These are phyloP conservation scores for Solanum sitiens DNA, from an alignment of 257 asterid genomes.

Conservation along the genomic window DNA sequence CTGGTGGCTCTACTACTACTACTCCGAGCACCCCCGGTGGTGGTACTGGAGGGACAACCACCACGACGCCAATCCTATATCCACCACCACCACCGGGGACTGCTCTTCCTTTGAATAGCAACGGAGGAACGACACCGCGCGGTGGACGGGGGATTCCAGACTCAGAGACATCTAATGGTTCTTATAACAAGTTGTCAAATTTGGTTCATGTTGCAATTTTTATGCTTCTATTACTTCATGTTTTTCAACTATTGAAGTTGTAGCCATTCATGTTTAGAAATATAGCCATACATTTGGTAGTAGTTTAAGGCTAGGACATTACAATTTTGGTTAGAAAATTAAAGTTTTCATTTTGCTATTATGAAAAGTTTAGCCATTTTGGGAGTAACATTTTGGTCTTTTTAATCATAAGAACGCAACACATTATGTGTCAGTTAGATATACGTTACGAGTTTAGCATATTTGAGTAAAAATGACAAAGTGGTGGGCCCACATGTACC, in stretches of 20 bases:
- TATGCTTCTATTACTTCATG: slow-evolving; percentile 14
- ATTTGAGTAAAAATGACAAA: background rate
- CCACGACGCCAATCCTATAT: slow-evolving; percentile 3
- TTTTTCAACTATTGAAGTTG: slow-evolving; percentile 8
- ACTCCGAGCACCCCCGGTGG: background rate
- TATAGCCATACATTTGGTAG: background rate
- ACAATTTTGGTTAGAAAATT: slow-evolving; percentile 29
- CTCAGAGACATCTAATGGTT: slow-evolving; percentile 15
- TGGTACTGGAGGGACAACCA: slow-evolving; percentile 9
- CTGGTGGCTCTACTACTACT: slow-evolving; percentile 30
- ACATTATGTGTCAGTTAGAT: background rate
- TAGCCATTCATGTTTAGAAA: background rate
- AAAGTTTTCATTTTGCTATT: background rate
- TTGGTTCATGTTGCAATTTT: background rate
- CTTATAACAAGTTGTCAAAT: background rate
- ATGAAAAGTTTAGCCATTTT: background rate
- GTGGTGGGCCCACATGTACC: background rate
- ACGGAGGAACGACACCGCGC: slow-evolving; percentile 35
- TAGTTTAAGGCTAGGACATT: slow-evolving; percentile 20
- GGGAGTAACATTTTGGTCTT: background rate
- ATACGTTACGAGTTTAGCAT: fast-evolving
- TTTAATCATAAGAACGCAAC: background rate
- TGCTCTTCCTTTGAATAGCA: slow-evolving; percentile 18
- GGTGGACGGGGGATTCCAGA: slow-evolving; percentile 17
- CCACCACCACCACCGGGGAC: slow-evolving; percentile 41